Percentiles rank a stretch among this genome's conserved stretches.
These are phyloP conservation scores for Athelia sp. DNA, from an alignment of 1,284 basidiomycete genomes.

Conservation along the genomic window DNA sequence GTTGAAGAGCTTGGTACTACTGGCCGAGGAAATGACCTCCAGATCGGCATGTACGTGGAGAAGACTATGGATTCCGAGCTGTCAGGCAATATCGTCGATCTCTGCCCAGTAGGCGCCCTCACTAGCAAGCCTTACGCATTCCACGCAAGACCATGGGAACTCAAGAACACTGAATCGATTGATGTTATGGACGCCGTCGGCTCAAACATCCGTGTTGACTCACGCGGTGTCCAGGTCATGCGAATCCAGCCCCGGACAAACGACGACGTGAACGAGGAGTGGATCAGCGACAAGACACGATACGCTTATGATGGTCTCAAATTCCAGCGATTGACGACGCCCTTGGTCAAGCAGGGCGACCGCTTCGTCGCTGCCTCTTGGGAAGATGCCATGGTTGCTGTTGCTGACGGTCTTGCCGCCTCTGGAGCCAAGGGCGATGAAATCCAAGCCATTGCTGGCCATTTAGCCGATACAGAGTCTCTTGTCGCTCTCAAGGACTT, in stretches of 20 bases:
- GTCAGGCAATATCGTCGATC: constrained; percentile 95
- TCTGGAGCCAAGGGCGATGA: constrained; percentile 92
- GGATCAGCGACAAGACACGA: constrained; percentile 99
- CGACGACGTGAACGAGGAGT: constrained; percentile 99
- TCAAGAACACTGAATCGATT: constrained; percentile 97
- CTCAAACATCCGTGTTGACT: constrained; percentile 96
- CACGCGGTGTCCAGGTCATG: constrained; percentile 95
- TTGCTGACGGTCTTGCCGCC: constrained; percentile 73
- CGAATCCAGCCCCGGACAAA: constrained; percentile 94
- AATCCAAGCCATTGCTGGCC: constrained; percentile 93
- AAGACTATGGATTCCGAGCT: constrained; percentile 98
- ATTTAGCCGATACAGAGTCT: constrained; percentile 91
- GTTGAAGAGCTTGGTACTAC: constrained; percentile 97
- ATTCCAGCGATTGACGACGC: constrained; percentile 93
- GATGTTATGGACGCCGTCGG: constrained; percentile 99
- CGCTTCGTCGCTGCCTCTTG: constrained; percentile 90
- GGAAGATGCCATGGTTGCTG: constrained; percentile 85
- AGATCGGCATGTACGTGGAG: constrained; percentile 98
- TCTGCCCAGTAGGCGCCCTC: constrained; percentile 96
- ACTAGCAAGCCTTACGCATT: constrained; percentile 99
- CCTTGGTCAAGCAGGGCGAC: constrained; percentile 88
- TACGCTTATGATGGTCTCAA: constrained; percentile 95
- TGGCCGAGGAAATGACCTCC: constrained; percentile 96
- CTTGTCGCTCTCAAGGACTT: constrained; percentile 94
- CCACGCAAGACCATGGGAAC: constrained; percentile 96